A percentile compares a stretch with the other conserved stretches of the same genome.
Conservation (phyloP, 768 basidiomycete genomes). For the Kwoniella sp. region DNA sequence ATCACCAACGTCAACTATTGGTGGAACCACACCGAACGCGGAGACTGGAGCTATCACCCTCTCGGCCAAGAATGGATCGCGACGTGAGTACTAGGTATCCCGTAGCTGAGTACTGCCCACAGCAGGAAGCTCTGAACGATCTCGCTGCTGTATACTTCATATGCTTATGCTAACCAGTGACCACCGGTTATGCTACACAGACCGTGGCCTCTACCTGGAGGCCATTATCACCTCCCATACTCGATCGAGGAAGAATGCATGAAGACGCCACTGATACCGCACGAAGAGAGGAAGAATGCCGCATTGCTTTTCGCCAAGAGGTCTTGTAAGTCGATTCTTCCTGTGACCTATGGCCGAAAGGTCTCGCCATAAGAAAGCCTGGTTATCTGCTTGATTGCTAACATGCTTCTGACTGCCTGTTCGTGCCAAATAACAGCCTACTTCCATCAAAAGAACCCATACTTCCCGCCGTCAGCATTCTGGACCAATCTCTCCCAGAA, state of each 20-base stretch:
- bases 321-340: constrained; percentile 30
- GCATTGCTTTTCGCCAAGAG: constrained; percentile 49
- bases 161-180: background rate
- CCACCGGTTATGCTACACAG: constrained; percentile 10
- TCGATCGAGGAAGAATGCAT: constrained; percentile 52
- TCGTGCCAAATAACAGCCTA: constrained; percentile 34
- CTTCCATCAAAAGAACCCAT: constrained; percentile 34
- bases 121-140: too few species aligned
- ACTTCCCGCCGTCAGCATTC: constrained; percentile 31
- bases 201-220: constrained; percentile 48
- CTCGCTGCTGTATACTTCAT: too few species aligned
- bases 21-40: constrained; percentile 41
- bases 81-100: constrained; percentile 35
- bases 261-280: constrained; percentile 32
- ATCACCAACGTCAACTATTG: constrained; percentile 38
- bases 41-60: constrained; percentile 49
- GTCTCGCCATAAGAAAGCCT: too few species aligned
- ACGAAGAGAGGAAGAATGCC: constrained; percentile 35
- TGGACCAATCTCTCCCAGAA: constrained; percentile 36
- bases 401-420: background rate
- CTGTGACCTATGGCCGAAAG: too few species aligned
- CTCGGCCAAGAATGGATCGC: constrained; percentile 51
- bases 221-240: constrained; percentile 50
- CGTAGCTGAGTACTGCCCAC: background rate
- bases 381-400: too few species aligned